Percentiles rank a stretch among this genome's conserved stretches.
phyloP scores from a whole-genome alignment of 148 eudicot genomes.

The Polygonum maritimum region DNA sequence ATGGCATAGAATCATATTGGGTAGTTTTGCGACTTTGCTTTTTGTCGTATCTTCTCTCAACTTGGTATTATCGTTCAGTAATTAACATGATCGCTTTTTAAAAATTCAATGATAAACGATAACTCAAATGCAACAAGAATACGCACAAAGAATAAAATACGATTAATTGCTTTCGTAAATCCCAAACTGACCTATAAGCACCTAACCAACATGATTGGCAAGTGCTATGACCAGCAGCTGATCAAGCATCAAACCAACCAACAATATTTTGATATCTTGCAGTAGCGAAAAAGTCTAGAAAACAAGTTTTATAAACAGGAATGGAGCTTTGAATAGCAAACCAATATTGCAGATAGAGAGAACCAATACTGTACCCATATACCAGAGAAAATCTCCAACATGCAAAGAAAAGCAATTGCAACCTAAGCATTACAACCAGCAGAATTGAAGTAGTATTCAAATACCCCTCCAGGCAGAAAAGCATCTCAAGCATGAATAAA shows the following conservation, averaged over 20 bases:
- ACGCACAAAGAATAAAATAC: neutral
- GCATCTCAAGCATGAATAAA: neutral
- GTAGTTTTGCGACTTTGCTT: neutral
- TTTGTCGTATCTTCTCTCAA: neutral
- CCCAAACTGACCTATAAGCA: neutral
- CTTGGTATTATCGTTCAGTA: neutral
- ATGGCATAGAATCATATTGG: neutral
- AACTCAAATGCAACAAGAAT: neutral
- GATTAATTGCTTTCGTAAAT: neutral
- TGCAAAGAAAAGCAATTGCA: too few species aligned
- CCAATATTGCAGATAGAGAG: neutral
- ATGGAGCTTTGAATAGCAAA: neutral
- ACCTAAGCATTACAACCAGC: neutral
- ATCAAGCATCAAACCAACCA: neutral
- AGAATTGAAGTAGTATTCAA: neutral
- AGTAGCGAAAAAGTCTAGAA: neutral
- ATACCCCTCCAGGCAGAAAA: neutral
- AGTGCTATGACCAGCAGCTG: neutral
- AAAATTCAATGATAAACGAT: neutral
- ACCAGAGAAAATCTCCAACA: neutral
- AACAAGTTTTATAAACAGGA: neutral
- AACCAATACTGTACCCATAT: neutral
- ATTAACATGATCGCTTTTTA: neutral
- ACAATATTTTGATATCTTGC: neutral
- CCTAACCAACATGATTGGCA: neutral